These are phyloP conservation scores for Pterocarpus santalinus DNA, from an alignment of 306 rosid genomes.

Conservation along the genomic window DNA sequence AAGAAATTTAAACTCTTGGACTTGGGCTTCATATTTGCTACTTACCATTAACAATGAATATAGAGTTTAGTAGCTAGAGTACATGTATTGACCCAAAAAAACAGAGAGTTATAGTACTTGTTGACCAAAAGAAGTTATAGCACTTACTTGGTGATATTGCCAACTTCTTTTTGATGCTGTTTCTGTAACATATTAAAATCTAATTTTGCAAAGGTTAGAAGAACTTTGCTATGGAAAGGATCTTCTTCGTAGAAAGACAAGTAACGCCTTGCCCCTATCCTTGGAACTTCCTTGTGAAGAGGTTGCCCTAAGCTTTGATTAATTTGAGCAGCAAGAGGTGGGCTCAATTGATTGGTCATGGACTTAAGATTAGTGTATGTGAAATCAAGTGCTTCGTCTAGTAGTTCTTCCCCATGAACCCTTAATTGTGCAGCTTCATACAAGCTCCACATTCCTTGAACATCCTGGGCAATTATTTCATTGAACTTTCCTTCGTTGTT, in stretches of 20 bases:
- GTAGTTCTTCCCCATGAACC: constrained; percentile 45
- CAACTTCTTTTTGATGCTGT: constrained; percentile 25
- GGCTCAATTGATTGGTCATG: not conserved
- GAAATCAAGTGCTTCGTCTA: constrained; percentile 50
- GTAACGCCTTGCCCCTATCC: constrained; percentile 21
- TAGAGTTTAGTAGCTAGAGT: no score
- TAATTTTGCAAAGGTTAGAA: constrained; percentile 40
- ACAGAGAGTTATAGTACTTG: no score
- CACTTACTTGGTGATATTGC: constrained; percentile 28
- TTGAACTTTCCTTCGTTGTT: constrained; percentile 46
- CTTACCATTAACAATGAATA: no score
- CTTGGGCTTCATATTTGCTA: no score
- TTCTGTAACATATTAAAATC: constrained; percentile 48
- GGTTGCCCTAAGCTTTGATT: constrained; percentile 12
- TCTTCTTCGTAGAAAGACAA: constrained; percentile 22
- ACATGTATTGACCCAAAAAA: no score
- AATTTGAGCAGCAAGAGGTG: not conserved
- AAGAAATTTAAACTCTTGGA: no score
- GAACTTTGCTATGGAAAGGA: not conserved
- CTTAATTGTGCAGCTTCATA: constrained; percentile 60
- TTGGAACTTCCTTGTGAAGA: constrained; percentile 3
- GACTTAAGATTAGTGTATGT: constrained; percentile 6
- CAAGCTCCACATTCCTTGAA: constrained; percentile 50
- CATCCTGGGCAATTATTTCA: constrained; percentile 4
- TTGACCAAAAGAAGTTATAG: no score